These are phyloP conservation scores for Leccinum pellstonianum DNA, from an alignment of 768 basidiomycete genomes.

Conservation along the genomic window DNA sequence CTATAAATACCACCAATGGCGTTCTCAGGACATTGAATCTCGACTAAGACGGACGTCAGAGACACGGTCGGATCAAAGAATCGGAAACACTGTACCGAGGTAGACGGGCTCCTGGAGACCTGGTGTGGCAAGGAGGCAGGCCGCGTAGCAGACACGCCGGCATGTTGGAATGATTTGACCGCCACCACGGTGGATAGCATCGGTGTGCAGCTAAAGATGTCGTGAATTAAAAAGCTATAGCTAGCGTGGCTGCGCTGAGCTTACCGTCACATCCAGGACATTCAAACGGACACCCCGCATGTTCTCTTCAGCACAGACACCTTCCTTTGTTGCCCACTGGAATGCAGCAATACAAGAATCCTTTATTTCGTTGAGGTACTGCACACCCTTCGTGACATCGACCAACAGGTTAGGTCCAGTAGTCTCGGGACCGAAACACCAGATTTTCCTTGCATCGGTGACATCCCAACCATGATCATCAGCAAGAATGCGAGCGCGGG, in stretches of 20 bases:
- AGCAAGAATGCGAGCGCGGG: slow-evolving; percentile 91
- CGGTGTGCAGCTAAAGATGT: slow-evolving; percentile 76
- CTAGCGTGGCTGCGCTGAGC: slow-evolving; percentile 25
- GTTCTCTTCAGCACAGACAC: slow-evolving; percentile 94
- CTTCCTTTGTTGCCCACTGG: slow-evolving; percentile 99
- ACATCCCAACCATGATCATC: slow-evolving; percentile 99
- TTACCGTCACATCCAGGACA: slow-evolving; percentile 90
- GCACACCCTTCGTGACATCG: slow-evolving; percentile 98
- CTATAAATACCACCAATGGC: slow-evolving; percentile 98
- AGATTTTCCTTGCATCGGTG: slow-evolving; percentile 98
- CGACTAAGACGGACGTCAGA: slow-evolving; percentile 52
- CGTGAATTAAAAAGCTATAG: neutral
- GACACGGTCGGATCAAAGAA: neutral
- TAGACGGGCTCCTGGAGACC: slow-evolving; percentile 96
- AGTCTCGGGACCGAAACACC: slow-evolving; percentile 99
- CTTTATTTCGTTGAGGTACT: slow-evolving; percentile 99
- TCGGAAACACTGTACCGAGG: slow-evolving; percentile 53
- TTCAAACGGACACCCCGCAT: slow-evolving; percentile 99
- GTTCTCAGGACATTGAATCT: slow-evolving; percentile 97
- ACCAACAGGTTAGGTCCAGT: slow-evolving; percentile 96
- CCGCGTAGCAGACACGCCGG: slow-evolving; percentile 95
- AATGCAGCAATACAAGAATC: slow-evolving; percentile 98
- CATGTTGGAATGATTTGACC: slow-evolving; percentile 97
- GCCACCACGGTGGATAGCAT: slow-evolving; percentile 99
- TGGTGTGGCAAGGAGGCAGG: slow-evolving; percentile 87